A percentile compares a stretch with the other conserved stretches of the same genome.
Evolutionary conservation across 2,329 filamentous ascomycete species (phyloP).

Genomic region (Alternaria sp.): DNA sequence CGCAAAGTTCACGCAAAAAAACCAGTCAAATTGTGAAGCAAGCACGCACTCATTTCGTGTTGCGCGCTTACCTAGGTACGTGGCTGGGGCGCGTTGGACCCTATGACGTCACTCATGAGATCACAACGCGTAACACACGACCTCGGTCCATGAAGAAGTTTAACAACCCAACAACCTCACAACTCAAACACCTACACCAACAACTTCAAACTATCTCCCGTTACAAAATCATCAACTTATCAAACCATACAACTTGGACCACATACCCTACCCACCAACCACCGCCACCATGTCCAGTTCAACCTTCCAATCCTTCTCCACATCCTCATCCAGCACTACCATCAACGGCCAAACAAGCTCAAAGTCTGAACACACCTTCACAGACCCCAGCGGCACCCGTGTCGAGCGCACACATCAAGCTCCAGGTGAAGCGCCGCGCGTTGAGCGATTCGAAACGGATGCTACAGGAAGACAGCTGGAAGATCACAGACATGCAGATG

Average conservation of each 20-base stretch:
- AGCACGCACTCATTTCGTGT: too few species aligned
- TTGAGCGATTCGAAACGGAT: conserved; percentile 38
- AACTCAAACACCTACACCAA: neutral
- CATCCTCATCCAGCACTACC: conserved; percentile 29
- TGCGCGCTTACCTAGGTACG: too few species aligned
- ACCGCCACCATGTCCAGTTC: conserved; percentile 20
- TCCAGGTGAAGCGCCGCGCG: conserved; percentile 30
- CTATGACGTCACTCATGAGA: conserved; percentile 22
- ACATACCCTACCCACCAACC: neutral
- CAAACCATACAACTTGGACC: neutral
- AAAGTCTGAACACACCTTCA: conserved; percentile 29
- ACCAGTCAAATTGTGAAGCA: too few species aligned
- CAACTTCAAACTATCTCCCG: neutral
- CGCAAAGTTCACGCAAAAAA: too few species aligned
- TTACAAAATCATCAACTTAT: neutral
- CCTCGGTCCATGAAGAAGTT: neutral
- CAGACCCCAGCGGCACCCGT: conserved; percentile 37
- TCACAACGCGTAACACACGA: conserved; percentile 6
- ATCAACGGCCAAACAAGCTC: conserved; percentile 40
- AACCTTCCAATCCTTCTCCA: conserved; percentile 35
- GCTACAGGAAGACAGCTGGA: conserved; percentile 25
- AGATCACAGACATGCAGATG: conserved; percentile 1
- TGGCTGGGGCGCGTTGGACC: neutral
- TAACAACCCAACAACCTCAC: neutral
- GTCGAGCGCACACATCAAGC: conserved; percentile 35